Evolutionary conservation across 2,329 filamentous ascomycete species (phyloP), one percentile per base, ranked within the genome.

Genomic region (Escovopsis sp.): DNA sequence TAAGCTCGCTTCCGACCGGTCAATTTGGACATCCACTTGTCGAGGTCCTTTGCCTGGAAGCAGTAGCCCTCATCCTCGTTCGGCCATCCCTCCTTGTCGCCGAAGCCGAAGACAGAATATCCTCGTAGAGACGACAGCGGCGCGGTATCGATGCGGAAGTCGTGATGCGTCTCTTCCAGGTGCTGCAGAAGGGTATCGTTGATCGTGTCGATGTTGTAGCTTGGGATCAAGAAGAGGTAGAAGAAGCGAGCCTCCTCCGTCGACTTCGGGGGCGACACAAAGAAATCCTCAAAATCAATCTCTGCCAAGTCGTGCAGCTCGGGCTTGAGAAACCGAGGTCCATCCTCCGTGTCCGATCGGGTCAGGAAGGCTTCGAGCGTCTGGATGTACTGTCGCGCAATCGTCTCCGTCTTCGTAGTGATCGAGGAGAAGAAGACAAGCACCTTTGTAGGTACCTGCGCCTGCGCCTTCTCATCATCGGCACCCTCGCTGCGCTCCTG

Each of bases 11-110:
- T 94, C 41, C 79, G 72, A 2, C 73, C 79, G 0, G 87, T 94
- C 48, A 98, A 60, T 52, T 86, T 92, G n/a, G 88, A 86, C 81
- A 98, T 83, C 88, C 90, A 96, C 53, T 76, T 86, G 53, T 98
- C 88, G 3, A 92, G 66, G 45, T 94, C 79, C 49, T 79, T 82
- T 2, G 88, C 88, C 53, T 96, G 88, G 42, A 84, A 86, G 53
- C 88, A 94, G 58, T 87, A 98, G 0, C 88, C 88, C 46, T 90
- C 82, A 39, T 79, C 73, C 57, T 94, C 86, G 0, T 79, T 84
- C 1, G 86, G 84, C 88, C 90, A 98, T 39, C 82, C 85, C 52
- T 93, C 83, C 42, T 72, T 76, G 53, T 96, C 88, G 14, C 88
- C 88, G 49, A 94, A 81, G 0, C 90, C 90, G 61, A 96, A 96